Conservation (phyloP, 2,329 filamentous ascomycete species). For the Penicillium verrucosum region DNA sequence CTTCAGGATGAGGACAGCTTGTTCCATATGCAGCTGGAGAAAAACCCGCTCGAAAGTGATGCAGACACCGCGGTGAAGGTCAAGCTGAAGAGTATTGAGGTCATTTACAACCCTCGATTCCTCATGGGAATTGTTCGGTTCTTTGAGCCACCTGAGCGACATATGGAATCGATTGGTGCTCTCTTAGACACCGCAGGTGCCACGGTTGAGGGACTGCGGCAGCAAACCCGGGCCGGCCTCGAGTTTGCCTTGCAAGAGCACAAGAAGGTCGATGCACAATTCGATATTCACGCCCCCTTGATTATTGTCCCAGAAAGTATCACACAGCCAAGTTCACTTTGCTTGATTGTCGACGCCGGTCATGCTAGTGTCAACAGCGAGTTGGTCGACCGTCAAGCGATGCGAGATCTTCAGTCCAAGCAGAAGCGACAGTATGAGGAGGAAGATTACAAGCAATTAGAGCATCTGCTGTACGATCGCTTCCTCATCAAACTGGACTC, state of each 20-base stretch:
- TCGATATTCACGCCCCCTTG: conserved; percentile 91
- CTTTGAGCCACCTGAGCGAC: conserved; percentile 91
- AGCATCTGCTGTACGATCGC: conserved; percentile 95
- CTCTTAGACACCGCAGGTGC: conserved; percentile 94
- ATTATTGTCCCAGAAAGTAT: conserved; percentile 97
- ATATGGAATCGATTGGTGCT: conserved; percentile 97
- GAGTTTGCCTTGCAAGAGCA: conserved; percentile 97
- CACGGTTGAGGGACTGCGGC: conserved; percentile 88
- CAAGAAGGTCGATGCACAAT: conserved; percentile 93
- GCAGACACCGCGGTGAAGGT: conserved; percentile 87
- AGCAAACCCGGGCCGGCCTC: conserved; percentile 91
- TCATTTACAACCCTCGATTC: conserved; percentile 96
- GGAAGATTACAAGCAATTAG: conserved; percentile 80
- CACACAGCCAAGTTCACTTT: conserved; percentile 73
- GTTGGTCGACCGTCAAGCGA: conserved; percentile 83
- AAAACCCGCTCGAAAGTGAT: conserved; percentile 88
- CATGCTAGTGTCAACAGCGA: conserved; percentile 94
- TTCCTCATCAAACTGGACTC: conserved; percentile 91
- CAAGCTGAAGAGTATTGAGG: conserved; percentile 91
- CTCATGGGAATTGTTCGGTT: conserved; percentile 88
- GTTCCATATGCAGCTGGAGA: conserved; percentile 88
- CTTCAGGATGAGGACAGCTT: conserved; percentile 66
- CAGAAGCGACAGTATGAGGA: conserved; percentile 84
- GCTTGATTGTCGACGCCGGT: conserved; percentile 91
- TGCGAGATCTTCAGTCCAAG: conserved; percentile 86